A percentile compares a stretch with the other conserved stretches of the same genome.
Evolutionary conservation across 345 rosid species (phyloP).

Genomic region (Eucalyptus erythrocorys): DNA sequence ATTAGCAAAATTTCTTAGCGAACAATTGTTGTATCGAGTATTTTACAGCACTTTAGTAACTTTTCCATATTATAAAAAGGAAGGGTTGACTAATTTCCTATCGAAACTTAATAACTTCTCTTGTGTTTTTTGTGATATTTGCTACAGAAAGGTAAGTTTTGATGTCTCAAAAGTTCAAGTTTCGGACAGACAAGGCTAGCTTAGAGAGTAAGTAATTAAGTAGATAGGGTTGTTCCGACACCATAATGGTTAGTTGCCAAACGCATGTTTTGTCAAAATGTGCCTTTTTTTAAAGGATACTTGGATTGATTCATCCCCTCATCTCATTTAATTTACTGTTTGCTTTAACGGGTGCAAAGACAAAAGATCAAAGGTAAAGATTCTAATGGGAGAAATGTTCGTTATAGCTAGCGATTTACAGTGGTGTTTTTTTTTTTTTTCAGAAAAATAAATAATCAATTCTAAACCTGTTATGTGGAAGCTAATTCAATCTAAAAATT

Average conservation of each 20-base stretch:
- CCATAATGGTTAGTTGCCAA: not conserved
- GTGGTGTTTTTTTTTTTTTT: too few species aligned
- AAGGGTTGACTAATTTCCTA: not conserved
- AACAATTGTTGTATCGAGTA: not conserved
- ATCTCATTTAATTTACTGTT: not conserved
- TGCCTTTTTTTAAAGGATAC: not conserved
- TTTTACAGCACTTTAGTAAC: not conserved
- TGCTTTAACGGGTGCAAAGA: not conserved
- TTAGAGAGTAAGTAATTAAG: not conserved
- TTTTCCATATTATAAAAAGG: not conserved
- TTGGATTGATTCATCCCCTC: not conserved
- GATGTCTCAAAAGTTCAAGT: not conserved
- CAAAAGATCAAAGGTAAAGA: not conserved
- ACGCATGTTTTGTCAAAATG: not conserved
- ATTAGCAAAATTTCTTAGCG: not conserved
- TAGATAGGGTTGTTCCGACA: not conserved
- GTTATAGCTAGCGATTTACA: not conserved
- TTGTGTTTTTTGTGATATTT: not conserved
- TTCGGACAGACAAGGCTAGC: not conserved
- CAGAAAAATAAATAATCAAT: not conserved
- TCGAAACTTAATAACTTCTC: not conserved
- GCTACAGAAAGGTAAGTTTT: not conserved
- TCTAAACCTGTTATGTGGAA: accelerated
- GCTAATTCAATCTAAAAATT: accelerated
- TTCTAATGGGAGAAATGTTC: not conserved